phyloP scores from a whole-genome alignment of 1,139 yeast genomes.

The Hyphopichia pseudoburtonii region DNA sequence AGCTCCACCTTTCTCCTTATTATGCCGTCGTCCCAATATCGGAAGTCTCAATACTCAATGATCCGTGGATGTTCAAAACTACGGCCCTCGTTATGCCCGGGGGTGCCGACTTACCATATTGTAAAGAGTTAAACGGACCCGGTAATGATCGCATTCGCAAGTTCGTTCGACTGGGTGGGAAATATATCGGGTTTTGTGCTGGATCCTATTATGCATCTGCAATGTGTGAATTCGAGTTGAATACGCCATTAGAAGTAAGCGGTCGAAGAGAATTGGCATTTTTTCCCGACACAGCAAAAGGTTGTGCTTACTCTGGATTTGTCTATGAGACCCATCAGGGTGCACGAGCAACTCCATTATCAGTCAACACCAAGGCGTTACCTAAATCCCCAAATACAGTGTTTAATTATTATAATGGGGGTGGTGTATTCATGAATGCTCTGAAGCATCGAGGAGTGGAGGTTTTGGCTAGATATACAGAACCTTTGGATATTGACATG shows the following conservation, averaged over 20 bases:
- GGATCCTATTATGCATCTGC: conserved; percentile 88
- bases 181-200: conserved; percentile 88
- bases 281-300: conserved; percentile 80
- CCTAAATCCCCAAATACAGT: conserved; percentile 22
- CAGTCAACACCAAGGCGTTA: conserved; percentile 31
- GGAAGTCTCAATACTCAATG: conserved; percentile 60
- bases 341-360: conserved; percentile 57
- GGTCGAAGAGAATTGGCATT: conserved; percentile 81
- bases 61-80: conserved; percentile 88
- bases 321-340: conserved; percentile 75
- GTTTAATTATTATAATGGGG: conserved; percentile 75
- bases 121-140: conserved; percentile 65
- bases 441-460: conserved; percentile 58
- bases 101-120: conserved; percentile 91
- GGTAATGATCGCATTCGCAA: conserved; percentile 62
- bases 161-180: conserved; percentile 78
- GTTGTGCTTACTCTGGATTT: conserved; percentile 81
- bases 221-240: conserved; percentile 80
- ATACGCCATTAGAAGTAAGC: conserved; percentile 74
- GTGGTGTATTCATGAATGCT: conserved; percentile 81
- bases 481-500: conserved; percentile 34
- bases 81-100: conserved; percentile 87
- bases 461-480: conserved; percentile 66
- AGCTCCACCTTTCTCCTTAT: conserved; percentile 77
- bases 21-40: conserved; percentile 82